Conservation (phyloP, 1,284 basidiomycete genomes). For the Ceratobasidium sp. region DNA sequence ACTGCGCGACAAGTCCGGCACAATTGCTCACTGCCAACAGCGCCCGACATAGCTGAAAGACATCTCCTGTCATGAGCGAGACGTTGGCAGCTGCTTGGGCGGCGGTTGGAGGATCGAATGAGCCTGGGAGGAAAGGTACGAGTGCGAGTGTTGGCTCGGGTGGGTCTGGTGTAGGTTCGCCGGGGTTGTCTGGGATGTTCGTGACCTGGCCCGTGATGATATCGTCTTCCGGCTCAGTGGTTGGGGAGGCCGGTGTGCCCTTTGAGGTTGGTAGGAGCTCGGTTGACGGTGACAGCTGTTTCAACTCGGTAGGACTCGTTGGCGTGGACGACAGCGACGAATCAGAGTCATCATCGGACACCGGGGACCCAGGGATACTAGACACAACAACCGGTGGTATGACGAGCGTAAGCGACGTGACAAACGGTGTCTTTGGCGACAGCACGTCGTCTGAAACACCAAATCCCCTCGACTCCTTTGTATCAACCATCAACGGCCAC, state of each 20-base stretch:
- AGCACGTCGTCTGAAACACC: not conserved
- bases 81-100: not conserved
- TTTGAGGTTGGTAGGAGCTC: too few relatives aligned
- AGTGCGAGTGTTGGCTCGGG: not conserved
- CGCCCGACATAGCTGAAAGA: slow-evolving; percentile 21
- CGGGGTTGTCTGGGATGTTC: slow-evolving; percentile 15
- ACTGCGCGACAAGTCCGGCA: slow-evolving; percentile 35
- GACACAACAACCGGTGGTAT: not conserved
- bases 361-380: not conserved
- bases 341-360: slow-evolving; percentile 10
- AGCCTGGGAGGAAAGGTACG: slow-evolving; percentile 13
- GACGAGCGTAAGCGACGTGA: not conserved
- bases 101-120: not conserved
- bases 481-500: not conserved
- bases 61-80: slow-evolving; percentile 30
- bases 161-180: slow-evolving; percentile 23
- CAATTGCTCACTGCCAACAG: slow-evolving; percentile 36
- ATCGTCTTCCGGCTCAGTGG: not conserved
- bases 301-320: slow-evolving; percentile 20
- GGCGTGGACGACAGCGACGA: slow-evolving; percentile 7
- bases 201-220: not conserved
- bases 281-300: not conserved
- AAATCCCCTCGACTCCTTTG: not conserved
- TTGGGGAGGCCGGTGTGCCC: not conserved
- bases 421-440: not conserved